Evolutionary conservation across 352 stramenopile genomes (phyloP).

Genomic region (Halophytophthora polymorphica): DNA sequence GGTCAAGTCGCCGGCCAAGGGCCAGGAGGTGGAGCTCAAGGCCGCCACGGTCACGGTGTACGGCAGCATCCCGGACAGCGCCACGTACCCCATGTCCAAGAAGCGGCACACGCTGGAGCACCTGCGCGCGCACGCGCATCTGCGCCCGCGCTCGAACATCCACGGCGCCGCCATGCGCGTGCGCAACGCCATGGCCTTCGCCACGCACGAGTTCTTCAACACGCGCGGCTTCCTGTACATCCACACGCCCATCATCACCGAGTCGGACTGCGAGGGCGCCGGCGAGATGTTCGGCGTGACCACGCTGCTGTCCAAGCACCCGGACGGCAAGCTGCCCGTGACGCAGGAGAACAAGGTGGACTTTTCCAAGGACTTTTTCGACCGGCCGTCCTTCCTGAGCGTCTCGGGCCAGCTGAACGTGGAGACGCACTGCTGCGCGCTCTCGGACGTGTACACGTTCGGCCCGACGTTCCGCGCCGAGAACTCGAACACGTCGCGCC

Average conservation of each 20-base stretch:
- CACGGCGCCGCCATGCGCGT: slow-evolving; percentile 91
- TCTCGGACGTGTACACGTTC: slow-evolving; percentile 96
- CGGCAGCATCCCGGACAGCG: slow-evolving; percentile 78
- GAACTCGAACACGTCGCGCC: slow-evolving; percentile 97
- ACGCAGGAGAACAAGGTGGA: slow-evolving; percentile 77
- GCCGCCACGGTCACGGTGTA: slow-evolving; percentile 83
- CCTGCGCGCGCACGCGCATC: slow-evolving; percentile 90
- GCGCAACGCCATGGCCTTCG: slow-evolving; percentile 91
- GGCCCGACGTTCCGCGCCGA: slow-evolving; percentile 99
- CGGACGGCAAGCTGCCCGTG: slow-evolving; percentile 65
- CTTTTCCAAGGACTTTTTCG: slow-evolving; percentile 92
- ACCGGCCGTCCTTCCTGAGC: slow-evolving; percentile 83
- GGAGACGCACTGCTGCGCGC: slow-evolving; percentile 90
- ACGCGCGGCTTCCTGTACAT: slow-evolving; percentile 93
- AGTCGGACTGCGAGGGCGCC: slow-evolving; percentile 97
- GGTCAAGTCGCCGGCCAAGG: slow-evolving; percentile 86
- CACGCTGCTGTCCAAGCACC: slow-evolving; percentile 84
- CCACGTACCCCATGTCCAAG: slow-evolving; percentile 92
- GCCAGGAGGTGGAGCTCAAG: slow-evolving; percentile 92
- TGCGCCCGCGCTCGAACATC: slow-evolving; percentile 91
- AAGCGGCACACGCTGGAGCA: slow-evolving; percentile 94
- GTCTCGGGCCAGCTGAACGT: slow-evolving; percentile 98
- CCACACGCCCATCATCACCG: slow-evolving; percentile 95
- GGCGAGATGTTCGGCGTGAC: slow-evolving; percentile 97
- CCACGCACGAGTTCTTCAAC: slow-evolving; percentile 94